Base-by-base conservation (phyloP, 2,329 filamentous ascomycete genomes). In the Colletotrichum truncatum region DNA sequence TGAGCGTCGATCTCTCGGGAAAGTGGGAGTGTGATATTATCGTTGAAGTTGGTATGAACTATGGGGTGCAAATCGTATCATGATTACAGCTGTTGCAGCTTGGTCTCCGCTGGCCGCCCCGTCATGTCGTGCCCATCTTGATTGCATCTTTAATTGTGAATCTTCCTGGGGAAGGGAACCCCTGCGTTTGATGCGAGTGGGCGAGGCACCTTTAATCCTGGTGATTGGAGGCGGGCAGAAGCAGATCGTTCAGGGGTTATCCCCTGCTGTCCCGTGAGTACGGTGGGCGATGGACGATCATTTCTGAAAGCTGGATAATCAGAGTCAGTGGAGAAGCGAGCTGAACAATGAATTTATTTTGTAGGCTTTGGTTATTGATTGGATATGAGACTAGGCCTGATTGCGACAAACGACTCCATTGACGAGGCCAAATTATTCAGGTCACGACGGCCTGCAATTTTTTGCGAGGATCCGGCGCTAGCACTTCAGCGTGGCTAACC, bases 181-280 rank as follows among this genome's bases (percentile, higher is more conserved):
- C 57, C 34, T n/a, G 62, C 49, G 30, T 43, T 34, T 21, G 41
- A 51, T 61, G 62, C 28, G 25, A 4, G 21, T 45, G 41, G 38
- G 51, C 51, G 11, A 51, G 49, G 63, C 57, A 51, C 48, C 11
- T 38, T 12, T 49, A 10, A 43, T 36, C 57, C 59, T 45, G 30
- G 63, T 34, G 57, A 62, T 49, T 56, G 63, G 41, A 56, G 28
- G 57, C 57, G 39, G 61, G 26, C 34, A 39, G 30, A 48, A 54
- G 63, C 46, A 63, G 63, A 67, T 67, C 63, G 6, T 39, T 36
- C 63, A 67, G 39, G 63, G 66, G 51, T 49, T 48, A 14, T 38
- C 60, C 61, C 57, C 28, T 66, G 49, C 8, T 39, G 16, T 56
- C 18, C 36, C 49, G 21, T n/a, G 39, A 6, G 21, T 43, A 49